These are phyloP conservation scores for Leptographium radiaticola DNA, from an alignment of 2,329 filamentous ascomycete species.

Conservation along the genomic window DNA sequence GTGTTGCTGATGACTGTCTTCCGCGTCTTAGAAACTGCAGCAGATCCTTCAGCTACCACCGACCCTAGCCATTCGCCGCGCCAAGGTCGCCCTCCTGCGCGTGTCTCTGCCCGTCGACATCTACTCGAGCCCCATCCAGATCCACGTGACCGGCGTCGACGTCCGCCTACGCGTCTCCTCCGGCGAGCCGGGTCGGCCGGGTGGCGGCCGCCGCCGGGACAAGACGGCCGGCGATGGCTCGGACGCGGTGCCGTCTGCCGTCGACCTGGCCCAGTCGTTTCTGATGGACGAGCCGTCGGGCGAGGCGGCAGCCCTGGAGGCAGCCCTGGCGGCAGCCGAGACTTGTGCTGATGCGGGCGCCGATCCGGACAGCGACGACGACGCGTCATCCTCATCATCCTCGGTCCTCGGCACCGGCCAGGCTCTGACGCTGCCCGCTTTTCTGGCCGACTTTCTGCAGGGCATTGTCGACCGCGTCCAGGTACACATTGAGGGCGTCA, in stretches of 20 bases:
- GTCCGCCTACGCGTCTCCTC: constrained; percentile 47
- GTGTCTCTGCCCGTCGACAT: constrained; percentile 81
- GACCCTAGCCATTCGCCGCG: constrained; percentile 56
- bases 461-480: constrained; percentile 61
- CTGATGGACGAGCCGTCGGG: constrained; percentile 55
- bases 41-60: constrained; percentile 61
- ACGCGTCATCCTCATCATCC: constrained; percentile 22
- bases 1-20: neutral
- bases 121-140: constrained; percentile 67
- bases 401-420: constrained; percentile 52
- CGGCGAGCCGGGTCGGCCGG: constrained; percentile 16
- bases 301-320: constrained; percentile 55
- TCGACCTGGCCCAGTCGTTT: constrained; percentile 66
- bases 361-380: constrained; percentile 51
- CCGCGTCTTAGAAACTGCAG: constrained; percentile 56
- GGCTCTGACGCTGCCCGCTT: constrained; percentile 52
- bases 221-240: constrained; percentile 11
- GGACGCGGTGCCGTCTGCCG: constrained; percentile 48
- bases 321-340: constrained; percentile 51
- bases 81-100: constrained; percentile 62
- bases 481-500: constrained; percentile 51
- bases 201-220: neutral
- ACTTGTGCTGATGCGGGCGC: constrained; percentile 22
- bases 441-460: constrained; percentile 59
- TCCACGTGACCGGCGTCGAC: constrained; percentile 72